Evolutionary conservation across 2,329 filamentous ascomycete genomes (phyloP).

Genomic region (Atkinsonella hypoxylon): DNA sequence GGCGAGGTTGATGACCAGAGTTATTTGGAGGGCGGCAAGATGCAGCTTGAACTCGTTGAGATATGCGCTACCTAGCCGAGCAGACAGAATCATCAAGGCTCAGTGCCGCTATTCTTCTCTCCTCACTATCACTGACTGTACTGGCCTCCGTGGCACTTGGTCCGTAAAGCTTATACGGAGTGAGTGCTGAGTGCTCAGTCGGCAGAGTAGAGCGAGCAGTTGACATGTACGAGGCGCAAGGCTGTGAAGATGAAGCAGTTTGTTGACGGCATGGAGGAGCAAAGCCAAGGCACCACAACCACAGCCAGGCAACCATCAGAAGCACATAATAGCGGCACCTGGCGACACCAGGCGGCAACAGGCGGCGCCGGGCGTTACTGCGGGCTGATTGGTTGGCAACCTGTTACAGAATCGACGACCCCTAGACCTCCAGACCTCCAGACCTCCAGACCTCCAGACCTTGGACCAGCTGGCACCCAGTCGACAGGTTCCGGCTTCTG

Average conservation of each 20-base stretch:
- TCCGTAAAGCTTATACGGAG: no score
- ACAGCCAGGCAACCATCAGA: no score
- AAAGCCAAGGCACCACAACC: no score
- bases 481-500: no score
- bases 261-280: not conserved
- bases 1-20: no score
- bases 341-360: no score
- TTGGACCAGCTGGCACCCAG: no score
- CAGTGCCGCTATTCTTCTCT: not conserved
- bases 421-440: not conserved
- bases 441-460: no score
- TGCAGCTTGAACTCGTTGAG: not conserved
- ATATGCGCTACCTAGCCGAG: not conserved
- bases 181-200: no score
- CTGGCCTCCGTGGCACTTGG: not conserved
- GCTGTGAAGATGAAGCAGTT: slow-evolving; percentile 2
- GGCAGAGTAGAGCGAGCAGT: not conserved
- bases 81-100: not conserved
- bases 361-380: no score
- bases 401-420: slow-evolving; percentile 4
- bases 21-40: not conserved
- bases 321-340: no score
- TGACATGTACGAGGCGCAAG: not conserved
- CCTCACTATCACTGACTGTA: not conserved
- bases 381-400: not conserved